Conservation (phyloP, 139 green algal species). For the Picochlorum sp. region DNA sequence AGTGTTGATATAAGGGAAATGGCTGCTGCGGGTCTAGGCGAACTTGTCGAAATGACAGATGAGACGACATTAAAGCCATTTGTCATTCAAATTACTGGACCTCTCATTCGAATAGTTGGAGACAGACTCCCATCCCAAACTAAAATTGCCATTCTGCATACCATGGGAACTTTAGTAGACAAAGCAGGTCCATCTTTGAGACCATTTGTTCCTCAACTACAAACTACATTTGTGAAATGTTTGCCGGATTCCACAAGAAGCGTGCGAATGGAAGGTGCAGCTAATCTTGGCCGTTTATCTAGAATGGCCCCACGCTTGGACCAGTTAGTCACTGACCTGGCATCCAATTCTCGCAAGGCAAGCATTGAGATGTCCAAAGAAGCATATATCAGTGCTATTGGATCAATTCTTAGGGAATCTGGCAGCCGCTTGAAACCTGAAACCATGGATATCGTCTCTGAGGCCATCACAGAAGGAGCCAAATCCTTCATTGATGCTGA, state of each 20-base stretch:
- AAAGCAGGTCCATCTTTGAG: constrained; percentile 78
- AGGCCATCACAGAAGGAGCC: constrained; percentile 1
- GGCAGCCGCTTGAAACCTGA: constrained; percentile 39
- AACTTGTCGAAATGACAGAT: constrained; percentile 74
- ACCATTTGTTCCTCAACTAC: constrained; percentile 95
- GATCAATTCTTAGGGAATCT: constrained; percentile 38
- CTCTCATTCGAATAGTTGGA: constrained; percentile 92
- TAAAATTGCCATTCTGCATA: constrained; percentile 82
- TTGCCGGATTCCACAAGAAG: constrained; percentile 58
- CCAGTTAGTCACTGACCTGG: constrained; percentile 40
- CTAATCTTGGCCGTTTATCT: constrained; percentile 71
- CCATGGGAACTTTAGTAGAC: constrained; percentile 74
- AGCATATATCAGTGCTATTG: constrained; percentile 60
- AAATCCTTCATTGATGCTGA: constrained; percentile 3
- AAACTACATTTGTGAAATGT: constrained; percentile 97
- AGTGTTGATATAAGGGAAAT: constrained; percentile 71
- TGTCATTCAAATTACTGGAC: constrained; percentile 72
- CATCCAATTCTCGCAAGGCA: not conserved
- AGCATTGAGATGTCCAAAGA: constrained; percentile 22
- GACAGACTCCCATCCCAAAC: constrained; percentile 60
- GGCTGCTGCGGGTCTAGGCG: constrained; percentile 79
- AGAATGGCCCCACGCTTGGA: constrained; percentile 63
- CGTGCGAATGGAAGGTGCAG: constrained; percentile 40
- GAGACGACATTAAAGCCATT: constrained; percentile 75
- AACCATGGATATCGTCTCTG: constrained; percentile 38